Conservation (phyloP, 1,284 basidiomycete genomes). For the Peniophora sp. region DNA sequence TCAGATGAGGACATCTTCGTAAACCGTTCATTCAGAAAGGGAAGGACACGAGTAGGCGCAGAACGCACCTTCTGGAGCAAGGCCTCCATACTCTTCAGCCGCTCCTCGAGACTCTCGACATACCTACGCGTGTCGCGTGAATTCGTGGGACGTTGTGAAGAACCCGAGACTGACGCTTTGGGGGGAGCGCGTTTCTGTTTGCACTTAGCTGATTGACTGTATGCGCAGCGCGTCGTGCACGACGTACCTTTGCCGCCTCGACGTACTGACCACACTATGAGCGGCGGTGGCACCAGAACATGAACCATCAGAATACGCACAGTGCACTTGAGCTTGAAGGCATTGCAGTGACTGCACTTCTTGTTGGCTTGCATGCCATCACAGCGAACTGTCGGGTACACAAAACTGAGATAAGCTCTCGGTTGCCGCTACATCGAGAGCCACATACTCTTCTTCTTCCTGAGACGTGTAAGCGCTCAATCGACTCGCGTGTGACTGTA, state of each 20-base stretch:
- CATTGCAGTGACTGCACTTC: constrained; percentile 72
- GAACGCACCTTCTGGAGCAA: constrained; percentile 46
- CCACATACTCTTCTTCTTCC: constrained; percentile 42
- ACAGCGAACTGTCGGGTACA: too few species aligned
- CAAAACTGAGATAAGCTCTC: too few species aligned
- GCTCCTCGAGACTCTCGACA: constrained; percentile 65
- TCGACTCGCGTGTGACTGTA: too few species aligned
- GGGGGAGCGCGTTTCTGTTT: constrained; percentile 74
- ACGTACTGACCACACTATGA: constrained; percentile 38
- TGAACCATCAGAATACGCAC: too few species aligned
- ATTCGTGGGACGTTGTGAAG: neutral
- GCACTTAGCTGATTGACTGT: neutral
- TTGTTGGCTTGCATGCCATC: constrained; percentile 25
- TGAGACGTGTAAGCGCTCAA: constrained; percentile 20
- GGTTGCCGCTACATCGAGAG: too few species aligned
- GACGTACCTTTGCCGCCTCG: constrained; percentile 59
- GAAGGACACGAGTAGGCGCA: neutral
- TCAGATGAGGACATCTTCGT: neutral
- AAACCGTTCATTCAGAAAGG: neutral
- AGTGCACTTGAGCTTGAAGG: constrained; percentile 69
- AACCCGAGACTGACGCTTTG: constrained; percentile 53
- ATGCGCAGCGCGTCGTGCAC: neutral
- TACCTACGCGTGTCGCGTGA: constrained; percentile 33
- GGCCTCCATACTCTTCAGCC: constrained; percentile 67
- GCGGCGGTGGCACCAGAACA: too few species aligned